phyloP scores from a whole-genome alignment of 2,329 filamentous ascomycete genomes.

The Hypomyces rosellus region DNA sequence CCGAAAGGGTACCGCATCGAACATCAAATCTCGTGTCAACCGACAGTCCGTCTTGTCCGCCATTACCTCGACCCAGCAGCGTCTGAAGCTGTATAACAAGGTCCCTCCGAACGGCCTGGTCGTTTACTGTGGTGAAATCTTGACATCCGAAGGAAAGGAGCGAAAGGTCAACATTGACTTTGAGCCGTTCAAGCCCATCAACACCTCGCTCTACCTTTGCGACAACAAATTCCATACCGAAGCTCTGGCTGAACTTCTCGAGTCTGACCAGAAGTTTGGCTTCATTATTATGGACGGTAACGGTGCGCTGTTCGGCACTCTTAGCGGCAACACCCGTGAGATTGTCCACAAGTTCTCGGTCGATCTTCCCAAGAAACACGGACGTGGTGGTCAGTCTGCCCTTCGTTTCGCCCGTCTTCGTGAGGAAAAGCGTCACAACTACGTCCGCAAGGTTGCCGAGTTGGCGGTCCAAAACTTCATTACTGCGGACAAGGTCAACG shows the following conservation, averaged over 20 bases:
- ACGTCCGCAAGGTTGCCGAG: constrained; percentile 97
- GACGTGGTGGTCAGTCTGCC: constrained; percentile 98
- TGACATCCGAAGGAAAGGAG: constrained; percentile 97
- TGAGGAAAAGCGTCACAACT: constrained; percentile 99
- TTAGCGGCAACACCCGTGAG: constrained; percentile 95
- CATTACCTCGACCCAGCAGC: constrained; percentile 98
- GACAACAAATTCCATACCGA: constrained; percentile 99
- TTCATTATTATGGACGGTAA: constrained; percentile 99
- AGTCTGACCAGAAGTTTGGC: constrained; percentile 98
- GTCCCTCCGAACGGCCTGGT: constrained; percentile 96
- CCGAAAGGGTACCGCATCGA: constrained; percentile 83
- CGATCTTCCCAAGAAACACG: constrained; percentile 99
- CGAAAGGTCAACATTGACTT: constrained; percentile 99
- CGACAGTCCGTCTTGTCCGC: constrained; percentile 95
- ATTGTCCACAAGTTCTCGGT: constrained; percentile 97
- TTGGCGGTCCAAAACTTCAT: constrained; percentile 98
- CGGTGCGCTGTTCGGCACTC: constrained; percentile 90
- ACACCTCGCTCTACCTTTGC: constrained; percentile 97
- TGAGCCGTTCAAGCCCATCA: constrained; percentile 99
- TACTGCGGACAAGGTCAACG: constrained; percentile 96
- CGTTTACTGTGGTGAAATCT: constrained; percentile 99
- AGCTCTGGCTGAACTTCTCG: constrained; percentile 89
- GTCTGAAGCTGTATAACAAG: constrained; percentile 98
- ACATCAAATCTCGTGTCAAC: constrained; percentile 99
- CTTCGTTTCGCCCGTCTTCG: constrained; percentile 98